Evolutionary conservation across 495 filamentous ascomycete species (phyloP).

Genomic region (Apodospora peruviana): DNA sequence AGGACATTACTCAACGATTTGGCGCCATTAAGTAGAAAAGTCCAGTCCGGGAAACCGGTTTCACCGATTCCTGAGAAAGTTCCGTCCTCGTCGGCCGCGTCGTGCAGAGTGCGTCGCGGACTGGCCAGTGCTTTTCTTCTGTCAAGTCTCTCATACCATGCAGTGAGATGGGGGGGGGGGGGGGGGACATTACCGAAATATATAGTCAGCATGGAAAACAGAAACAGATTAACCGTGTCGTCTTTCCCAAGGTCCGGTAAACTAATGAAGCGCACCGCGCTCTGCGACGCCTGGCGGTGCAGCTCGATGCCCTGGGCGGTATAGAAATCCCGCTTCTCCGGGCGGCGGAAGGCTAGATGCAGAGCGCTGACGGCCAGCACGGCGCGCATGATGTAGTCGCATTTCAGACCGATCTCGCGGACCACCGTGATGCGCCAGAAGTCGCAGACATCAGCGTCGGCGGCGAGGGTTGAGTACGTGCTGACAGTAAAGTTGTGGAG

Average conservation of each 20-base stretch:
- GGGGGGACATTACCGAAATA: conserved; percentile 19
- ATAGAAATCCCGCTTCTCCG: conserved; percentile 36
- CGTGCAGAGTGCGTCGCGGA: conserved; percentile 22
- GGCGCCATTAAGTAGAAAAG: conserved; percentile 27
- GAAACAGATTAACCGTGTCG: conserved; percentile 20
- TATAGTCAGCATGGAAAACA: conserved; percentile 32
- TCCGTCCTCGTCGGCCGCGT: no score
- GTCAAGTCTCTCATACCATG: no score
- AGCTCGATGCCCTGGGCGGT: conserved; percentile 46
- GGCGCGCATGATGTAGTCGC: conserved; percentile 51
- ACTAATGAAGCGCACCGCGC: conserved; percentile 24
- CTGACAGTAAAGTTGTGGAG: conserved; percentile 37
- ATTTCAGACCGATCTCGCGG: conserved; percentile 36
- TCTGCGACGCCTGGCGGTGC: conserved; percentile 36
- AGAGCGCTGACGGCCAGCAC: conserved; percentile 49
- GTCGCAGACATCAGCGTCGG: conserved; percentile 23
- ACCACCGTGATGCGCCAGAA: conserved; percentile 34
- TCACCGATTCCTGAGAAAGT: conserved; percentile 23
- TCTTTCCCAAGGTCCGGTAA: conserved; percentile 10
- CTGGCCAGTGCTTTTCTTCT: conserved; percentile 23
- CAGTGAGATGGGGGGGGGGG: not conserved
- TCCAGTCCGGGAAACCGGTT: conserved; percentile 28
- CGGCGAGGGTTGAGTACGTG: conserved; percentile 32
- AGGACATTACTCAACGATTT: conserved; percentile 21
- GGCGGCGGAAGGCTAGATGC: conserved; percentile 45